phyloP scores from a whole-genome alignment of 2,329 filamentous ascomycete species.

The Rhynchosporium graminicola region DNA sequence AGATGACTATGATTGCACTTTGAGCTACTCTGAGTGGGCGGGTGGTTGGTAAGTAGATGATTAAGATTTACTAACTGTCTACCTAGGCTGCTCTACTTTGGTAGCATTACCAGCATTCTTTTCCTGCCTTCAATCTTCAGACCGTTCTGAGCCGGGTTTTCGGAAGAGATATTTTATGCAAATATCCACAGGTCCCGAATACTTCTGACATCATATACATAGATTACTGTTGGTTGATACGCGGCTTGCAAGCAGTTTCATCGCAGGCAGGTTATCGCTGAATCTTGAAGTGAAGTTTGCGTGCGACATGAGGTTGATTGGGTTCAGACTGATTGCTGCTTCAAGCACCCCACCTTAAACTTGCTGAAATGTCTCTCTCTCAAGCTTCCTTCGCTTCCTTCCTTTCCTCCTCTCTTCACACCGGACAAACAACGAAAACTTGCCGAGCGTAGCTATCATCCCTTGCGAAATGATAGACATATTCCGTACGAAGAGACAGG shows the following conservation, averaged over 20 bases:
- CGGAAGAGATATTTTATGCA: constrained; percentile 6
- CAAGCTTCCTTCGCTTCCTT: neutral
- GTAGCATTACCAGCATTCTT: neutral
- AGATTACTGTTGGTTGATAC: neutral
- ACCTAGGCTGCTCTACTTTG: neutral
- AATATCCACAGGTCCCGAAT: neutral
- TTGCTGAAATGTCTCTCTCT: neutral
- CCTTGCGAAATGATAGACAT: no score
- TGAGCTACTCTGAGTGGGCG: constrained; percentile 2
- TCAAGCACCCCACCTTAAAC: neutral
- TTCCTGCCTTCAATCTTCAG: no score
- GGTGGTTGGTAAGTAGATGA: constrained; percentile 13
- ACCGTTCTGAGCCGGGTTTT: neutral
- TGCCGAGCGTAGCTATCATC: no score
- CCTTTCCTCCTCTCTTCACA: no score
- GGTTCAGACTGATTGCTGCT: neutral
- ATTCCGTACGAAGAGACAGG: neutral
- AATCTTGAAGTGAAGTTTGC: neutral
- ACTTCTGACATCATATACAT: neutral
- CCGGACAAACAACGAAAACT: no score
- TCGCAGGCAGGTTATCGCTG: neutral
- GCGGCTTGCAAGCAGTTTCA: no score
- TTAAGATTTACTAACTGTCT: neutral
- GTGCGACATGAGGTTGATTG: neutral
- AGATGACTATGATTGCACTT: constrained; percentile 10